These are phyloP conservation scores for Gracilaria caudata DNA, from an alignment of 23 red algal genomes.

Conservation along the genomic window DNA sequence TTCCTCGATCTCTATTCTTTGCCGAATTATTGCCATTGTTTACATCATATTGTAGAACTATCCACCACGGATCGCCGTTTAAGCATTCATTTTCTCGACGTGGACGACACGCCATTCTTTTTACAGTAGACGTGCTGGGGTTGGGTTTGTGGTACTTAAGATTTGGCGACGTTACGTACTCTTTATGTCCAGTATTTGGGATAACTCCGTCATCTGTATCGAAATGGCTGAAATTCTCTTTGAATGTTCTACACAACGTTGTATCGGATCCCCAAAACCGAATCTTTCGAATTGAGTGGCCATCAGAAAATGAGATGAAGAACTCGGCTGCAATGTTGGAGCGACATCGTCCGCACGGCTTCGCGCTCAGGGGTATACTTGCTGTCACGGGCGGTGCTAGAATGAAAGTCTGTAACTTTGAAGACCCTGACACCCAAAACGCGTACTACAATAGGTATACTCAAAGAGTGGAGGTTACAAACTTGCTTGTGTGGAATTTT, in stretches of 20 bases:
- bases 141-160: too few species aligned
- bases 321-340: neutral
- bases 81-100: too few species aligned
- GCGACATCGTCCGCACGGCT: neutral
- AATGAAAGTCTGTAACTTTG: slow-evolving; percentile 2
- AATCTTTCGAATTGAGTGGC: slow-evolving; percentile 8
- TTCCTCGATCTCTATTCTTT: too few species aligned
- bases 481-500: slow-evolving; percentile 40
- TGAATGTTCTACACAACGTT: neutral
- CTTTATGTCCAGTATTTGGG: slow-evolving; percentile 15
- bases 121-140: too few species aligned
- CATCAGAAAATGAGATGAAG: slow-evolving; percentile 4
- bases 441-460: slow-evolving; percentile 26
- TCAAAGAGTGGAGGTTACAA: slow-evolving; percentile 39
- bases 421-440: neutral
- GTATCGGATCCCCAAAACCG: neutral
- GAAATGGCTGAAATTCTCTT: slow-evolving; percentile 4
- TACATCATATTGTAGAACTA: too few species aligned
- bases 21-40: too few species aligned
- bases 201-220: slow-evolving; percentile 24
- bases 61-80: too few species aligned
- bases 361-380: slow-evolving; percentile 6
- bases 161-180: too few species aligned
- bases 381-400: slow-evolving; percentile 4
- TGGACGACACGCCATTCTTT: too few species aligned